Evolutionary conservation across 352 stramenopile species (phyloP).

Genomic region (Globisporangium solare): DNA sequence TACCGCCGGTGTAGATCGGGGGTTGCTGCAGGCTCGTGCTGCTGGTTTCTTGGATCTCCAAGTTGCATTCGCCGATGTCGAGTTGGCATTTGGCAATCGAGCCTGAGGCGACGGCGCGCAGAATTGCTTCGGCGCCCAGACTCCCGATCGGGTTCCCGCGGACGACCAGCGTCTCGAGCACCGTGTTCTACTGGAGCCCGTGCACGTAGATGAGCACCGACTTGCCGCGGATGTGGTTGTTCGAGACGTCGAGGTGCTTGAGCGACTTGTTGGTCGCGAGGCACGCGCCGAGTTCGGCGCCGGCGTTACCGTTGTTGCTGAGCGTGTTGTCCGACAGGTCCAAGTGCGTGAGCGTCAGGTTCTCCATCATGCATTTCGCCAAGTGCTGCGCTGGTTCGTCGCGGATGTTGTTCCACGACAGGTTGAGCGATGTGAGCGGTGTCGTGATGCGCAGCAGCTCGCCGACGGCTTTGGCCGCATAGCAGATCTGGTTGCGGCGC

Average conservation of each 20-base stretch:
- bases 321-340: constrained; percentile 72
- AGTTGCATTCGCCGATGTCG: constrained; percentile 61
- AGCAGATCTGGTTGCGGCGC: constrained; percentile 60
- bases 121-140: constrained; percentile 51
- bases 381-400: constrained; percentile 58
- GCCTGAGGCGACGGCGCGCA: constrained; percentile 42
- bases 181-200: constrained; percentile 49
- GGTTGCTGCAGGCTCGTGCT: constrained; percentile 19
- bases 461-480: constrained; percentile 48
- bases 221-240: constrained; percentile 64
- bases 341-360: constrained; percentile 55
- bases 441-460: constrained; percentile 62
- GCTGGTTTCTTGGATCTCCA: constrained; percentile 50
- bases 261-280: constrained; percentile 68
- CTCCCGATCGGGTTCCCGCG: constrained; percentile 68
- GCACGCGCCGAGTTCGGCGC: constrained; percentile 54
- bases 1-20: constrained; percentile 38
- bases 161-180: constrained; percentile 44
- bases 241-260: constrained; percentile 49
- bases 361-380: constrained; percentile 67
- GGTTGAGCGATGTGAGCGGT: constrained; percentile 47
- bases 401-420: constrained; percentile 78
- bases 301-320: constrained; percentile 59
- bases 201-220: constrained; percentile 61
- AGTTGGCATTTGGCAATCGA: constrained; percentile 51